Evolutionary conservation across 495 filamentous ascomycete species (phyloP).

Genomic region (Hypoxylon cercidicola): DNA sequence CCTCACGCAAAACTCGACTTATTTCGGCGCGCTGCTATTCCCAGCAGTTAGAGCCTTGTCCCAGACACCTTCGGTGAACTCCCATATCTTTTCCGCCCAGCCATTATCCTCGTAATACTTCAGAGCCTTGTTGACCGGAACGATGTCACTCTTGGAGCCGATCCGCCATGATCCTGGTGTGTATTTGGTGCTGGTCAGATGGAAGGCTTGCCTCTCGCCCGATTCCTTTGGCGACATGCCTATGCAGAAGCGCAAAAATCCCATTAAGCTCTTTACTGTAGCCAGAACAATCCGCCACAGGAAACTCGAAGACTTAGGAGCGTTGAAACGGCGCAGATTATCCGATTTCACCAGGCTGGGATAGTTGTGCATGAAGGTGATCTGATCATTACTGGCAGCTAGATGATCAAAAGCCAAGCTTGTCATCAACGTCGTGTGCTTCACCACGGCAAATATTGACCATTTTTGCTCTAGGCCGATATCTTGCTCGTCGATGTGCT

Average conservation of each 20-base stretch:
- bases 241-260: slow-evolving; percentile 6
- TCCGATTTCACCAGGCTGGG: slow-evolving; percentile 32
- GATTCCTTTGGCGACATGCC: slow-evolving; percentile 25
- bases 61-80: slow-evolving; percentile 6
- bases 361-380: slow-evolving; percentile 32
- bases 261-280: neutral
- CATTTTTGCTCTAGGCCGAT: slow-evolving; percentile 25
- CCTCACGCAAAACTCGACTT: neutral
- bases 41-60: slow-evolving; percentile 1
- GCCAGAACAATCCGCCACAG: neutral
- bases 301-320: neutral
- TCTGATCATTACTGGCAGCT: slow-evolving; percentile 8
- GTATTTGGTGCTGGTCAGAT: slow-evolving; percentile 17
- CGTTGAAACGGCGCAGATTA: neutral
- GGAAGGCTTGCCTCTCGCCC: slow-evolving; percentile 34
- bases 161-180: slow-evolving; percentile 6
- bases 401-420: slow-evolving; percentile 28
- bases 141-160: slow-evolving; percentile 10
- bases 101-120: slow-evolving; percentile 19
- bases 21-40: neutral
- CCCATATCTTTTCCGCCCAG: slow-evolving; percentile 33
- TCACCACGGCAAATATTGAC: slow-evolving; percentile 7
- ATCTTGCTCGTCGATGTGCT: slow-evolving; percentile 24
- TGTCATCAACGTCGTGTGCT: slow-evolving; percentile 33
- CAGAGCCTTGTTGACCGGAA: neutral